phyloP scores from a whole-genome alignment of 2,329 filamentous ascomycete genomes.

The Beauveria sp. region DNA sequence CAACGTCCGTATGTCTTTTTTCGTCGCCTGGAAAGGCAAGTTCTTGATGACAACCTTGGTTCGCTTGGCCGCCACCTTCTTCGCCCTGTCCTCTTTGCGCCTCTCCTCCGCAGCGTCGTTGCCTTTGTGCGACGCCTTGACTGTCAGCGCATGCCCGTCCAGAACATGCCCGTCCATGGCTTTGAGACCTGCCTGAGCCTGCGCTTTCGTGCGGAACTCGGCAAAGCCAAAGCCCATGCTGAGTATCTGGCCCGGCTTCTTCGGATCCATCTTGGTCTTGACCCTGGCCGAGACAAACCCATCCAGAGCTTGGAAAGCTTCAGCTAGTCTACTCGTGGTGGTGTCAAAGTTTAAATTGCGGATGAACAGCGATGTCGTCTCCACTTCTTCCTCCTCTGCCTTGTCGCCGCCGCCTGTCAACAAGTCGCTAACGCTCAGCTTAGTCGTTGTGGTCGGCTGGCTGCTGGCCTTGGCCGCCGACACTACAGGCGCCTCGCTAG shows the following conservation, averaged over 20 bases:
- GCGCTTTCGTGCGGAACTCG: constrained; percentile 71
- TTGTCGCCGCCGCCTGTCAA: constrained; percentile 47
- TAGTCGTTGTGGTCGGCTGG: constrained; percentile 41
- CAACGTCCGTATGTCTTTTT: constrained; percentile 81
- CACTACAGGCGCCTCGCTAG: constrained; percentile 16
- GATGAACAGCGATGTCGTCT: constrained; percentile 79
- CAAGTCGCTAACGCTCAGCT: constrained; percentile 61
- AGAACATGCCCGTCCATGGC: constrained; percentile 85
- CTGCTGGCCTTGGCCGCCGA: constrained; percentile 23
- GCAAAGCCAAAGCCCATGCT: constrained; percentile 98
- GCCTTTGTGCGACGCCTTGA: constrained; percentile 81
- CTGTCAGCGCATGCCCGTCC: constrained; percentile 77
- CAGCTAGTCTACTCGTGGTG: constrained; percentile 65
- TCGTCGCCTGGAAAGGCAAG: constrained; percentile 87
- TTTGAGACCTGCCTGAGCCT: constrained; percentile 71
- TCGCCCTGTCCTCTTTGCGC: constrained; percentile 71
- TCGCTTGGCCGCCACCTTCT: constrained; percentile 65
- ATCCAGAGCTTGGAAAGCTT: constrained; percentile 71
- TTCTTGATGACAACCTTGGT: constrained; percentile 99
- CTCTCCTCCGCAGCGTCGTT: constrained; percentile 82
- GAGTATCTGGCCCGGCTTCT: constrained; percentile 75
- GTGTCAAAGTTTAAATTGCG: constrained; percentile 92
- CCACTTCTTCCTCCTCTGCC: constrained; percentile 45
- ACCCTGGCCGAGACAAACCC: constrained; percentile 86
- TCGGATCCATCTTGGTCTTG: constrained; percentile 90